These are phyloP conservation scores for Coleophoma eucalyptorum DNA, from an alignment of 2,329 filamentous ascomycete species.

Conservation along the genomic window DNA sequence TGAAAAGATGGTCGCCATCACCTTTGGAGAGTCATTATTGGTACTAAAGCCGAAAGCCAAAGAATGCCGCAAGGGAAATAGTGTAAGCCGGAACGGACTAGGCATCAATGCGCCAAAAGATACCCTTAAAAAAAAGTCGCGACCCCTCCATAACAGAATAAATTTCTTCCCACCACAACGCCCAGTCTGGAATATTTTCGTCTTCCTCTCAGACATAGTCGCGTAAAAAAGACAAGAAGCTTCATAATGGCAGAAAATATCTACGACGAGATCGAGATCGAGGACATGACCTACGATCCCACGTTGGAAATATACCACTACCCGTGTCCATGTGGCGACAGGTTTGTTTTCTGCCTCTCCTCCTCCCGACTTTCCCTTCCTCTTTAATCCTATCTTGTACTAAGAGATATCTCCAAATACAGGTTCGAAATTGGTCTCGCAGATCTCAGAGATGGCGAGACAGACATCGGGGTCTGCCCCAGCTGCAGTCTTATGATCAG, in stretches of 20 bases:
- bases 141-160: too few species aligned
- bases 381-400: neutral
- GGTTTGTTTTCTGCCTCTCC: neutral
- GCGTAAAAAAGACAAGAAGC: constrained; percentile 24
- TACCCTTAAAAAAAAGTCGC: too few species aligned
- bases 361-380: neutral
- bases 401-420: neutral
- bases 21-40: too few species aligned
- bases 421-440: constrained; percentile 83
- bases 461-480: constrained; percentile 95
- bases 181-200: too few species aligned
- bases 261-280: constrained; percentile 98
- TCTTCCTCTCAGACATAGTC: too few species aligned
- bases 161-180: too few species aligned
- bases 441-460: constrained; percentile 74
- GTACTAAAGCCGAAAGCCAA: too few species aligned
- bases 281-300: constrained; percentile 92
- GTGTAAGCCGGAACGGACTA: too few species aligned
- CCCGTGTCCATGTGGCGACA: constrained; percentile 94
- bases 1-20: too few species aligned
- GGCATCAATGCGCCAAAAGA: too few species aligned
- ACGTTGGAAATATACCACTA: constrained; percentile 87
- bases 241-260: constrained; percentile 63
- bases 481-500: constrained; percentile 96
- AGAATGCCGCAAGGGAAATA: too few species aligned